Evolutionary conservation across 306 rosid species (phyloP), one percentile per base, ranked within the genome.

Genomic region (Cucurbita ficifolia): DNA sequence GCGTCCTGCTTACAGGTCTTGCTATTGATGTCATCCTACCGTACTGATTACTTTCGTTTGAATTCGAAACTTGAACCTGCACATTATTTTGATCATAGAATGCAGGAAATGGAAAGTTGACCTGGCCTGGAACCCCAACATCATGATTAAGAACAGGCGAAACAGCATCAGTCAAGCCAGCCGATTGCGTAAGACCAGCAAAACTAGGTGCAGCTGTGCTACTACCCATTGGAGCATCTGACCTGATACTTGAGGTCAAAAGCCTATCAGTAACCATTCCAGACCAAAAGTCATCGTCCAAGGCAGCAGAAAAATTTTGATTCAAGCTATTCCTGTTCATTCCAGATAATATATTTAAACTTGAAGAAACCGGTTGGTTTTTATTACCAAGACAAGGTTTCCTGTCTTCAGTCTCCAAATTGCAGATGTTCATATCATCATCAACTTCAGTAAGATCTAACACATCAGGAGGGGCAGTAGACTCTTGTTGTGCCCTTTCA

Each of bases 401-500:
- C 75, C 65, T 78, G 57, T 95, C 99, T 60, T 78, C 81, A 19
- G 74, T 71, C 76, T 79, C 91, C 21, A 57, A 45, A 54, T 61
- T 50, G 67, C 68, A 58, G 71, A 58, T 76, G 52, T 88, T 91
- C 92, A 89, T 79, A 67, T 79, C 76, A 77, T 63, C 77, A 60
- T 89, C 85, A 61, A 80, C 88, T 57, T 81, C 78, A n/a, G 96
- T 91, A 70, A 91, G 96, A 82, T 95, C 97, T 52, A 90, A 56
- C 74, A 90, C 64, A 69, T 55, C 33, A 12, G 82, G 38, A 19
- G 79, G 45, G 80, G 80, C 57, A 8, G 72, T 68, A 72, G 60
- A 91, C 67, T 74, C 84, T 50, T n/a, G 79, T 79, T 84, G 88
- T 17, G 80, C 45, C 16, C 59, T 74, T 81, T 84, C 86, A 76